phyloP scores from a whole-genome alignment of 768 basidiomycete genomes.

The Fistulinella prunicolor region DNA sequence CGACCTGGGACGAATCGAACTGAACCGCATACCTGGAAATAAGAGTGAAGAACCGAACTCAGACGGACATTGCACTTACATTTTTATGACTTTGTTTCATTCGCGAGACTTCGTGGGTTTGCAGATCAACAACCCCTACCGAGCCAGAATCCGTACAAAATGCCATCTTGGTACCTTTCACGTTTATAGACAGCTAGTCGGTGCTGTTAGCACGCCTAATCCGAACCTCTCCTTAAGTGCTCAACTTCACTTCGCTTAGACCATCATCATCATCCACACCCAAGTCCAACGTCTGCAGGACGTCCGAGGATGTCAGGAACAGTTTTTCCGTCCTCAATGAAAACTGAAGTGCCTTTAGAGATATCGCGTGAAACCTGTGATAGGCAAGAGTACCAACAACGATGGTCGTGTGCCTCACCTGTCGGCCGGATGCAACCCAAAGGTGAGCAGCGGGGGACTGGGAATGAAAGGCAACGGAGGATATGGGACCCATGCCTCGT shows the following conservation, averaged over 20 bases:
- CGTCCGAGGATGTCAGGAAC: slow-evolving; percentile 53
- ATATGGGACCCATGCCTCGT: slow-evolving; percentile 57
- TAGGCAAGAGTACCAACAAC: not conserved
- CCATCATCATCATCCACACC: slow-evolving; percentile 53
- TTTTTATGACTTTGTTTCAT: slow-evolving; percentile 65
- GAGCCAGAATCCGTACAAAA: slow-evolving; percentile 69
- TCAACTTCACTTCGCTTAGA: slow-evolving; percentile 60
- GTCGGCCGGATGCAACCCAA: slow-evolving; percentile 66
- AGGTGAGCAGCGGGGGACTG: slow-evolving; percentile 43
- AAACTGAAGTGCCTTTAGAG: slow-evolving; percentile 36
- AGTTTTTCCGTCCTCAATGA: slow-evolving; percentile 47
- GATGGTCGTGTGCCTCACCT: slow-evolving; percentile 36
- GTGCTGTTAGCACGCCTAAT: slow-evolving; percentile 29
- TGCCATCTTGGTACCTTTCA: slow-evolving; percentile 51
- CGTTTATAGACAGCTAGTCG: slow-evolving; percentile 63
- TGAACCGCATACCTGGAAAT: slow-evolving; percentile 61
- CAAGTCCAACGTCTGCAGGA: slow-evolving; percentile 42
- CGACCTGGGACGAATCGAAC: slow-evolving; percentile 71
- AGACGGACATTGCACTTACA: slow-evolving; percentile 40
- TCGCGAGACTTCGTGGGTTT: slow-evolving; percentile 41
- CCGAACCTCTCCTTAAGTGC: not conserved
- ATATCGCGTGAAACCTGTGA: not conserved
- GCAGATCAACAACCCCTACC: slow-evolving; percentile 64
- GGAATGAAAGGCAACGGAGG: slow-evolving; percentile 54
- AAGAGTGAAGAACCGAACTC: not conserved